phyloP scores from a whole-genome alignment of 352 stramenopile species.

The Thalassiosira hispida region DNA sequence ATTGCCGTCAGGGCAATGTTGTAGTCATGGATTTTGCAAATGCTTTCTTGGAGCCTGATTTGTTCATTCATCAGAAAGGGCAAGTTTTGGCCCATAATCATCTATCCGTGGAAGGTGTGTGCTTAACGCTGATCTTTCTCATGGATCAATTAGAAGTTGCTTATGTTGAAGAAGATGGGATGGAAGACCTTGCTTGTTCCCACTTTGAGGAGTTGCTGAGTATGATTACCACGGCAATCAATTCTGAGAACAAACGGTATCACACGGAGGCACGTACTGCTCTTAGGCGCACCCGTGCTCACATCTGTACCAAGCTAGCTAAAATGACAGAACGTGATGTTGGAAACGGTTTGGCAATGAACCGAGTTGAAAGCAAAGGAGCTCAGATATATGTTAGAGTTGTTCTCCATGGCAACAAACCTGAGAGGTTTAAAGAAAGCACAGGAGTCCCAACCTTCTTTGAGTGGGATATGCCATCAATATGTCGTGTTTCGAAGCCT shows the following conservation, averaged over 20 bases:
- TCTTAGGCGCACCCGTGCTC: slow-evolving; percentile 28
- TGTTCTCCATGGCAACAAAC: slow-evolving; percentile 70
- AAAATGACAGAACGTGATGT: slow-evolving; percentile 29
- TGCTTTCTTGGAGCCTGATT: slow-evolving; percentile 72
- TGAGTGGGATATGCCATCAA: slow-evolving; percentile 74
- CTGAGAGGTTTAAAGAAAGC: slow-evolving; percentile 76
- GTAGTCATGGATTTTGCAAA: slow-evolving; percentile 77
- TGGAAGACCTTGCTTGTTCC: slow-evolving; percentile 68
- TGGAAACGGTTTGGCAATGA: slow-evolving; percentile 4
- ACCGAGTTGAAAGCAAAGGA: slow-evolving; percentile 5
- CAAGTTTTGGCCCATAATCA: slow-evolving; percentile 3
- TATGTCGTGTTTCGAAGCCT: slow-evolving; percentile 71
- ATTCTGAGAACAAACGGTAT: slow-evolving; percentile 31
- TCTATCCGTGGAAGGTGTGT: slow-evolving; percentile 40
- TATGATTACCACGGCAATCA: slow-evolving; percentile 63
- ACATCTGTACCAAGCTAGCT: slow-evolving; percentile 46
- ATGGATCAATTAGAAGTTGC: slow-evolving; percentile 45
- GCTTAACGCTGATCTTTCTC: slow-evolving; percentile 32
- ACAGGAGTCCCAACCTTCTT: slow-evolving; percentile 82
- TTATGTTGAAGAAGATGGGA: slow-evolving; percentile 67
- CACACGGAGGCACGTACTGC: slow-evolving; percentile 24
- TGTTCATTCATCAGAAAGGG: slow-evolving; percentile 22
- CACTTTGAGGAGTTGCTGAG: slow-evolving; percentile 74
- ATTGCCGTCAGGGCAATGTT: slow-evolving; percentile 61
- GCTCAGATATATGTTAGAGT: slow-evolving; percentile 67